Conservation (phyloP, 73 alveolate genomes). For the Paraurostyla sp. region DNA sequence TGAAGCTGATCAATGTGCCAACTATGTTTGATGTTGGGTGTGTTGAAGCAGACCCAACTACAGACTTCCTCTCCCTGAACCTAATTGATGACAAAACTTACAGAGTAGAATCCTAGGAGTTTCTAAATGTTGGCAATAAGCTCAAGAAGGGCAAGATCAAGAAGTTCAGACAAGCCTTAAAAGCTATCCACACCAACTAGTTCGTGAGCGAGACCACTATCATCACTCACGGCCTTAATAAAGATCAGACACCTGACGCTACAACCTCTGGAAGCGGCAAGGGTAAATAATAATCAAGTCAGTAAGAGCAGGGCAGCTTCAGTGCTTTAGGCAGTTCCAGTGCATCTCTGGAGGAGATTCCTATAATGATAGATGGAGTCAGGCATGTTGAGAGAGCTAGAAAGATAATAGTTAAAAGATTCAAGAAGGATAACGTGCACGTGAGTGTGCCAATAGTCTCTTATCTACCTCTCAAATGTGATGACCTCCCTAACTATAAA, state of each 20-base stretch:
- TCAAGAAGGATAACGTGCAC: constrained; percentile 37
- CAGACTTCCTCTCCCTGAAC: constrained; percentile 35
- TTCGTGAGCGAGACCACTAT: constrained; percentile 21
- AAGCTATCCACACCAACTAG: constrained; percentile 57
- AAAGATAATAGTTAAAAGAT: constrained; percentile 34
- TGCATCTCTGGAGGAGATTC: neutral
- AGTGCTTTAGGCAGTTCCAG: neutral
- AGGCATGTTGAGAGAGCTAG: neutral
- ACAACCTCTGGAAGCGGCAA: neutral
- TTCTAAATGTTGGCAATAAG: neutral
- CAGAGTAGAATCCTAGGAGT: constrained; percentile 26
- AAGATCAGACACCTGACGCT: neutral
- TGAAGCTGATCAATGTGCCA: constrained; percentile 61
- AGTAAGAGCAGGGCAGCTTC: neutral
- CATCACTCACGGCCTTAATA: neutral
- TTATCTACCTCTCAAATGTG: constrained; percentile 45
- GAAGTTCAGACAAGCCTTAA: constrained; percentile 24
- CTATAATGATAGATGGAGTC: constrained; percentile 43
- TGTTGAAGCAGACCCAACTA: constrained; percentile 43
- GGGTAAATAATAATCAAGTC: neutral
- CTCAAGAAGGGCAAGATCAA: neutral
- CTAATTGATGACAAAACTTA: constrained; percentile 51
- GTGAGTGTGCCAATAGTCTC: constrained; percentile 33
- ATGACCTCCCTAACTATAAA: neutral
- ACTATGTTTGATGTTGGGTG: constrained; percentile 66